Evolutionary conservation across 805 yeast species (phyloP), one percentile per base, ranked within the genome.

Genomic region (Myxozyma vanderwaltii): DNA sequence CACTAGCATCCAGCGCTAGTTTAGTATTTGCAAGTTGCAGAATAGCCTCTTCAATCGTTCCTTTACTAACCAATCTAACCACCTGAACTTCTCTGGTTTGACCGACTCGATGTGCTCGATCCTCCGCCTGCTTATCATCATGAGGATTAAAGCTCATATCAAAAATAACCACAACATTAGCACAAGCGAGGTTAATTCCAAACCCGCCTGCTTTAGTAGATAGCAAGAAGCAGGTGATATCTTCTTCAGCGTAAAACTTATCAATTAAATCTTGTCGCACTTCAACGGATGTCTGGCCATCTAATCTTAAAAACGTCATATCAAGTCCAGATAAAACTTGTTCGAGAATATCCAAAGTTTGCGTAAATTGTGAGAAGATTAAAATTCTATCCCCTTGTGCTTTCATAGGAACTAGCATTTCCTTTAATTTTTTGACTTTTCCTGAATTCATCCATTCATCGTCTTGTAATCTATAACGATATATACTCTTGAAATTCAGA

Each of bases 191-290:
- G 70, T 94, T 94, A 74, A 94, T 94, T 58, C 99, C 99, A 75
- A 94, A 94, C 0, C 99, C 99, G 71, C 99, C 99, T 0, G 99
- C 98, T 71, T 89, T 90, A 2, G 99, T 94, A 10, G 97, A 89
- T 45, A 94, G 77, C 51, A 94, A 77, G 69, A 94, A 92, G 2
- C 94, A 86, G 0, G 96, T 92, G 64, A 94, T 89, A 4, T 83
- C 78, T 0, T 82, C 81, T 62, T 91, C 96, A 35, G 88, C 91
- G 69, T 90, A 86, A 70, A 88, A 94, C 66, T 83, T 83, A 75
- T 94, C 99, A 67, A 94, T 92, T 66, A 92, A 76, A 58, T 88
- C 89, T 73, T 94, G 99, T 70, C 99, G 83, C 27, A 88, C 85
- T 63, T 94, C 97, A 56, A 94, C 99, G 13, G 91, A 80, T 0